These are phyloP conservation scores for Cryptosporidium ryanae DNA, from an alignment of 169 alveolate species.

Conservation along the genomic window DNA sequence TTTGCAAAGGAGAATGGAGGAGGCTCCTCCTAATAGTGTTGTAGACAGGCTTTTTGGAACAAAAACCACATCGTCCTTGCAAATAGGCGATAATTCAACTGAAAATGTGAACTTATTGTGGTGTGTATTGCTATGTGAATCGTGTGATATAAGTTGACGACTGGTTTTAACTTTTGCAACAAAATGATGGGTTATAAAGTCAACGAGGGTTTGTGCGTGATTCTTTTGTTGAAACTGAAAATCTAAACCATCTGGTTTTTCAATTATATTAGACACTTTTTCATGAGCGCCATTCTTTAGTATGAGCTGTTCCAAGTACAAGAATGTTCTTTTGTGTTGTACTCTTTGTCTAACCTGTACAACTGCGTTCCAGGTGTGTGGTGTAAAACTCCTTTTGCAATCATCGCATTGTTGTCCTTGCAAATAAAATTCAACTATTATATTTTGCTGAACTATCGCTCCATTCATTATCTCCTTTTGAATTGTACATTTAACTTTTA, in stretches of 20 bases:
- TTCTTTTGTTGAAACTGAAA: conserved; percentile 93
- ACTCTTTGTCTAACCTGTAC: conserved; percentile 97
- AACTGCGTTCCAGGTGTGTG: conserved; percentile 97
- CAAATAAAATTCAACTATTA: conserved; percentile 90
- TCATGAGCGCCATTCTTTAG: conserved; percentile 93
- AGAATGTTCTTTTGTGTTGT: conserved; percentile 95
- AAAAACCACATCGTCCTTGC: conserved; percentile 96
- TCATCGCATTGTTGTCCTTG: conserved; percentile 95
- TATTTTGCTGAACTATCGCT: conserved; percentile 90
- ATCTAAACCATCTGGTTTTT: conserved; percentile 97
- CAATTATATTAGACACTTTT: conserved; percentile 91
- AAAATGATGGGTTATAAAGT: conserved; percentile 87
- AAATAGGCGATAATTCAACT: conserved; percentile 95
- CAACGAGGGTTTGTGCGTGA: conserved; percentile 95
- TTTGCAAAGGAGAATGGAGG: conserved; percentile 87
- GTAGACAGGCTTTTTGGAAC: conserved; percentile 87
- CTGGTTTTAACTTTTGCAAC: conserved; percentile 89
- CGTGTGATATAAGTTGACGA: conserved; percentile 92
- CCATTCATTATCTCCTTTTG: conserved; percentile 94
- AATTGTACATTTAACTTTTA: conserved; percentile 94
- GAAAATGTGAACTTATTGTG: conserved; percentile 91
- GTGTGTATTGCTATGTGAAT: conserved; percentile 89
- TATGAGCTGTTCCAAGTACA: conserved; percentile 95
- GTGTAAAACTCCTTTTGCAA: conserved; percentile 97
- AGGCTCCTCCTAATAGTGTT: conserved; percentile 91